Percentiles rank a stretch among this genome's conserved stretches.
Conservation (phyloP, 139 green algal genomes). For the Auxenochlorella pyrenoidosa region DNA sequence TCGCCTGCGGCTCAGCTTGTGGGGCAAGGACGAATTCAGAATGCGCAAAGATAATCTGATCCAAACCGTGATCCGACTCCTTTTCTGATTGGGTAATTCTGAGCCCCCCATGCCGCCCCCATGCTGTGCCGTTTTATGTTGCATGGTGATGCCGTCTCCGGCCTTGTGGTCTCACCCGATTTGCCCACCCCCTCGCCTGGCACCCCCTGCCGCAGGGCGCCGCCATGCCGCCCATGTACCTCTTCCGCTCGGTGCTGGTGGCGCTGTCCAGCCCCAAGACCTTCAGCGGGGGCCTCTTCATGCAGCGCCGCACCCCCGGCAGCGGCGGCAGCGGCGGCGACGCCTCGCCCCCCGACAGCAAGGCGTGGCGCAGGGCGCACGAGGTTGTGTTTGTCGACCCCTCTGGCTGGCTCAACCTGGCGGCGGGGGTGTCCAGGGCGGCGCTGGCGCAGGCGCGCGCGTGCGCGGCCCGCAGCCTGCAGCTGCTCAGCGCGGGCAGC, state of each 20-base stretch:
- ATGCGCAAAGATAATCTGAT: constrained; percentile 29
- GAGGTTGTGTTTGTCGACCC: constrained; percentile 70
- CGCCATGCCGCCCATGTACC: constrained; percentile 67
- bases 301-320: constrained; percentile 30
- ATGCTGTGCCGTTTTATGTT: too few species aligned
- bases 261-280: constrained; percentile 51
- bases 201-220: constrained; percentile 41
- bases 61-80: constrained; percentile 12
- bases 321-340: not conserved
- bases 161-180: too few species aligned
- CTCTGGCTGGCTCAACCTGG: constrained; percentile 75
- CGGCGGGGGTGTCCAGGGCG: constrained; percentile 49
- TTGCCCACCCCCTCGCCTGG: too few species aligned
- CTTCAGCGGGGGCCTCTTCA: constrained; percentile 58
- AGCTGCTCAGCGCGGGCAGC: constrained; percentile 53
- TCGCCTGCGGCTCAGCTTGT: not conserved
- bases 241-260: constrained; percentile 61
- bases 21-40: constrained; percentile 10
- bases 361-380: constrained; percentile 44
- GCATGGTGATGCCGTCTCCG: too few species aligned
- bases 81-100: constrained; percentile 35
- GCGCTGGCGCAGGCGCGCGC: constrained; percentile 49
- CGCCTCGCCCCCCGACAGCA: constrained; percentile 28
- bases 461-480: constrained; percentile 45
- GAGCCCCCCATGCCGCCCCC: not conserved